Base-by-base conservation (phyloP, 2,329 filamentous ascomycete species). In the Mycosphaerelloides madeirae region DNA sequence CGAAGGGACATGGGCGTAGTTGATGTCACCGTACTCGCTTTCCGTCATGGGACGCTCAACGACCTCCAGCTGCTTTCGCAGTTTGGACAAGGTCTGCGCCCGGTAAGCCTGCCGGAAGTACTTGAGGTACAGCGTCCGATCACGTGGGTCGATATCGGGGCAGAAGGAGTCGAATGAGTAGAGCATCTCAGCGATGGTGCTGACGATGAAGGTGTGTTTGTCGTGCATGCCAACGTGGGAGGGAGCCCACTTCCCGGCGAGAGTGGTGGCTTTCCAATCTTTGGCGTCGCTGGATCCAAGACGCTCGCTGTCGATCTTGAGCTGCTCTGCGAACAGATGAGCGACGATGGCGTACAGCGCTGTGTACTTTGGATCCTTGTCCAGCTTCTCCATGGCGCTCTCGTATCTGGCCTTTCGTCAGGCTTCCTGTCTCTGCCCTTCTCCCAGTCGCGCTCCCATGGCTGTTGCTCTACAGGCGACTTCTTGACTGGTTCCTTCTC, bases 211-310 rank as follows among this genome's bases (percentile, higher is more conserved):
- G 2, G 79, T 81, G 49, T 79, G 73, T 50, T 73, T 72, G 59
- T 82, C 79, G 52, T 81, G 78, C 51, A 78, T 77, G 29, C 67
- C 69, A 28, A 71, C 70, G 14, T 73, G 68, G 0, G 73, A 72
- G 1, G 79, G 79, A 1, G 78, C 76, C 79, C 79, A 82, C 49
- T 83, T 83, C 2, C 70, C 77, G 43, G 76, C 78, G 0, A 81
- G 69, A 0, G 76, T 79, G 42, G 81, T 71, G 12, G 59, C 61
- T 19, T 65, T 66, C 53, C 69, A 67, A 6, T 68, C 68, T 33
- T 66, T 64, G 13, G 63, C 55, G 22, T 73, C 65, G 8, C 59
- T 57, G 13, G 65, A 66, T 3, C 65, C 56, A 1, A 80, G 65
- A 0, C 69, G 57, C 0, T 50, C 53, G 2, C 73, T 50, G 54